Base-by-base conservation (phyloP, 2,329 filamentous ascomycete genomes). In the Seiridium unicorne region DNA sequence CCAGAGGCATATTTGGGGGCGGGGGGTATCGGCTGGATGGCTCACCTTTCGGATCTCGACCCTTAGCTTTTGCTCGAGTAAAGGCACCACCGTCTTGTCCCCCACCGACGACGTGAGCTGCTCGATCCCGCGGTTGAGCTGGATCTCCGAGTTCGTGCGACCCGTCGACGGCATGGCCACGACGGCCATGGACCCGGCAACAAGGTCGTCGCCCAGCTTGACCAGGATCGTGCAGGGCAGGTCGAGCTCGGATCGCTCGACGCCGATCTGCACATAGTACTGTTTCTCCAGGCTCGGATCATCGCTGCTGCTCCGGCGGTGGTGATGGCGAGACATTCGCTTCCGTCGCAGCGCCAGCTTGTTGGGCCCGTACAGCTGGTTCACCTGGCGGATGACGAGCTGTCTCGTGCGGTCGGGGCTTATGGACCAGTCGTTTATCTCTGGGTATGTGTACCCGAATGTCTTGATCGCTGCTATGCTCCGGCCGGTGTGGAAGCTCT, bases 351-450 rank as follows among this genome's bases (percentile, higher is more conserved):
- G 44, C 26, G 44, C 35, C n/a, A 48, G 10, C 2, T 10, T 10
- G 13, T 53, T 31, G 40, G 51, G 2, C 1, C 71, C 71, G 65
- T 81, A 82, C 3, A 93, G 72, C 0, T 73, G 78, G 60, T 84
- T 79, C 10, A 90, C 82, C 5, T 86, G 82, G 0, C 84, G 81
- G 44, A 85, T 81, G 38, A 92, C 78, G 65, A 89, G 88, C 60
- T 82, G 82, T 38, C 81, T 79, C 49, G 92, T 71, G 65, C 87
- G 79, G 60, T 85, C 79, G 1, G 83, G 75, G 3, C 81, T 81
- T 73, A 86, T 84, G 35, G 77, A 80, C 63, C 85, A 84, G 66
- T 74, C 71, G 59, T 70, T 61, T 35, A 81, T 69, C 61, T 77
- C 75, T 2, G 70, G 72, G 62, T 78, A 78, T 4, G 73, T 77